Percentiles rank a stretch among this genome's conserved stretches.
phyloP scores from a whole-genome alignment of 108 stramenopile species.

The Parietichytrium sp. region DNA sequence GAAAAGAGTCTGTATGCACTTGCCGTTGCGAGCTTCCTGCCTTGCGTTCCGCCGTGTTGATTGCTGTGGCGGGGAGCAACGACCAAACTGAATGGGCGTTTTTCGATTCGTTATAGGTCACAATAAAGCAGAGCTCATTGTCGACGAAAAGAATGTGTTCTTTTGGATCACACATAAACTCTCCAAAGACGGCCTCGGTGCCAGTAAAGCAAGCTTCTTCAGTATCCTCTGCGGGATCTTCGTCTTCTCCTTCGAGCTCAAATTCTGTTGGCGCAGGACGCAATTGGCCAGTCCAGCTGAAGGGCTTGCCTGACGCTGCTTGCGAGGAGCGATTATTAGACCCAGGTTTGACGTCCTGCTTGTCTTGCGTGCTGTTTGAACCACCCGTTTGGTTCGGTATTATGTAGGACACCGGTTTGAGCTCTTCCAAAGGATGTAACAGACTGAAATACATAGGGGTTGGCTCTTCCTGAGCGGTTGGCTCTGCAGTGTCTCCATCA shows the following conservation, averaged over 20 bases:
- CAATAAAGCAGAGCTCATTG: background rate
- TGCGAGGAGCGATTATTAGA: too few species aligned
- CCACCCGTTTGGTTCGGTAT: background rate
- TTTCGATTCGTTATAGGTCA: background rate
- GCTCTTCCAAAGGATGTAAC: constrained; percentile 23
- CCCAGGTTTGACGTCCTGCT: too few species aligned
- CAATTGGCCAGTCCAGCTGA: too few species aligned
- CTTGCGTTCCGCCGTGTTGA: background rate
- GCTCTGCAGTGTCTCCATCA: background rate
- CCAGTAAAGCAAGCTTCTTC: too few species aligned
- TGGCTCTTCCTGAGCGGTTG: background rate
- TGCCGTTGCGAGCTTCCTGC: background rate
- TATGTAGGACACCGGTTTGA: constrained; percentile 32
- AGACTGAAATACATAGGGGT: constrained; percentile 36
- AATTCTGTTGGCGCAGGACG: too few species aligned
- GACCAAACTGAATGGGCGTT: background rate
- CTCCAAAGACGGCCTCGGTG: background rate
- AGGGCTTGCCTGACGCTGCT: too few species aligned
- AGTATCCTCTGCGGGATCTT: too few species aligned
- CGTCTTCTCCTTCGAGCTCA: too few species aligned
- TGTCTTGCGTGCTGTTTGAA: too few species aligned
- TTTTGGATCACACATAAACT: constrained; percentile 25
- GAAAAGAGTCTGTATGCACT: background rate
- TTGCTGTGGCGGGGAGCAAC: background rate
- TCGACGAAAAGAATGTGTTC: background rate